Base-by-base conservation (phyloP, 2,329 filamentous ascomycete species). In the Aspergillus fumigatiaffinis region DNA sequence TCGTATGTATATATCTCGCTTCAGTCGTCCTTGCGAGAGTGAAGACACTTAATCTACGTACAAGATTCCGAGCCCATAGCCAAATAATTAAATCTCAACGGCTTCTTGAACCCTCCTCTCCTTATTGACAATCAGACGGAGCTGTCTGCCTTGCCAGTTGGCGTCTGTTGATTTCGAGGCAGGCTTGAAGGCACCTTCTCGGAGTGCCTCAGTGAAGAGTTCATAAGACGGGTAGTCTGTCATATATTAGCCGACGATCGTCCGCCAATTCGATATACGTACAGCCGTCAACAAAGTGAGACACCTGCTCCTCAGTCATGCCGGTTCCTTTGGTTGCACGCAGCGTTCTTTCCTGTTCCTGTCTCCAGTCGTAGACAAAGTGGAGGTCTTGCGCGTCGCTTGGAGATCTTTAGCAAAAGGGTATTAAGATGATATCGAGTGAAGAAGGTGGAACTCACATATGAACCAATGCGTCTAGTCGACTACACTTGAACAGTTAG, bases 341-440 rank as follows among this genome's bases (percentile, higher is more conserved):
- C 66, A 96, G 79, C 57, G 83, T 83, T 50, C 83, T 82, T 75
- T 96, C 92, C 75, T 96, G 91, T 76, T 96, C 81, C 64, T 87
- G 77, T 14, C 92, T 85, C 92, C 92, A 96, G 60, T 82, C 83
- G 67, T 96, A 96, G 53, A 96, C 92, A 68, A 86, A 92, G 52
- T 80, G 79, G 4, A 85, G 80, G 63, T 94, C 79, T 64, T 89
- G 83, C 5, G 92, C 89, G 67, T 96, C 87, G 55, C 79, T 81
- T 29, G 17, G 38, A 32, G 28, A 53, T 12, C 2, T 35, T 51
- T 41, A 50, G 14, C 17, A 38, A n/a, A 23, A 7, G n/a, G 17
- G 21, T 32, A 21, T 48, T 17, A 8, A 51, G 29, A 35, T 21
- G 50, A 41, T 20, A 42, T 21, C 20, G 42, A 7, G 4, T 20